Conservation (phyloP, 169 alveolate genomes). For the Nephromyces sp. region DNA sequence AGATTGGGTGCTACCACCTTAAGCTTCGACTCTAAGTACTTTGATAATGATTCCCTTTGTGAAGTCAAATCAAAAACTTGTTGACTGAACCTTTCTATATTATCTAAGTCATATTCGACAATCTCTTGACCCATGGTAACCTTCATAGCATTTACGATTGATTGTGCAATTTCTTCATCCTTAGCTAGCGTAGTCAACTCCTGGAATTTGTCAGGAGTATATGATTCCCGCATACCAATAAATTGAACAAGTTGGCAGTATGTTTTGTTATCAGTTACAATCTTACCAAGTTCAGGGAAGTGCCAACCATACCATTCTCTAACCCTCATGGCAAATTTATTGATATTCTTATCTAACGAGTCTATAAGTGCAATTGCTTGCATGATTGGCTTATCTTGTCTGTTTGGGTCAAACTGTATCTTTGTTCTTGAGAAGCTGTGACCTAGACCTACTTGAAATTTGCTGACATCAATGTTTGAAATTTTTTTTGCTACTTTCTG, state of each 20-base stretch:
- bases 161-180: slow-evolving; percentile 77
- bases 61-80: slow-evolving; percentile 47
- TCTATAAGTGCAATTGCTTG: slow-evolving; percentile 90
- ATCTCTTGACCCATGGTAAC: slow-evolving; percentile 93
- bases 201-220: slow-evolving; percentile 1
- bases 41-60: slow-evolving; percentile 25
- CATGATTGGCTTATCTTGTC: slow-evolving; percentile 93
- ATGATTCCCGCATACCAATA: neutral
- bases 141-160: slow-evolving; percentile 72
- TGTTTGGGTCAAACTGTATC: slow-evolving; percentile 86
- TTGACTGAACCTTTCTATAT: slow-evolving; percentile 78
- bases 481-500: slow-evolving; percentile 16
- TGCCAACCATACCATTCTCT: slow-evolving; percentile 98
- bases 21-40: slow-evolving; percentile 78
- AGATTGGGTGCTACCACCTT: slow-evolving; percentile 95
- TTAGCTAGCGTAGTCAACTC: slow-evolving; percentile 62
- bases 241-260: neutral
- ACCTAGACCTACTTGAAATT: slow-evolving; percentile 39
- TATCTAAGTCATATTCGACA: slow-evolving; percentile 75
- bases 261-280: slow-evolving; percentile 24
- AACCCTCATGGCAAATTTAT: slow-evolving; percentile 97
- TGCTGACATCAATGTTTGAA: neutral
- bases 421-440: slow-evolving; percentile 79
- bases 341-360: slow-evolving; percentile 88
- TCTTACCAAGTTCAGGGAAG: slow-evolving; percentile 97